These are phyloP conservation scores for Wallacemonas sp. DNA, from an alignment of 208 protist genomes.

Conservation along the genomic window DNA sequence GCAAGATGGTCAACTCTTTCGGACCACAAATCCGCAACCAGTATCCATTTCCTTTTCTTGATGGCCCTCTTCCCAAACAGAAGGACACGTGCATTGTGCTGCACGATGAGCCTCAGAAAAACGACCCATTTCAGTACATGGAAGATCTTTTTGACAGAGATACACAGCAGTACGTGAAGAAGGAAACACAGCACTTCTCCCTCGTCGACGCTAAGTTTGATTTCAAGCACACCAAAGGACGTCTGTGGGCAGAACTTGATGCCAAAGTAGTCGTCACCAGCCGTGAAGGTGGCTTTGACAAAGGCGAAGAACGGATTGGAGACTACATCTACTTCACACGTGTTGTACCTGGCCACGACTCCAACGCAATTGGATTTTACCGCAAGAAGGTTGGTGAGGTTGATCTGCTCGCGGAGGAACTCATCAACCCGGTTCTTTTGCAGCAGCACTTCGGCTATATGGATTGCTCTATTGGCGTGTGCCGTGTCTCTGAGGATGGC, in stretches of 20 bases:
- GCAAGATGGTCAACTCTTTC: constrained; percentile 66
- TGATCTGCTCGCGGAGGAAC: constrained; percentile 84
- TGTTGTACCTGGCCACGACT: constrained; percentile 65
- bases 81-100: constrained; percentile 43
- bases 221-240: constrained; percentile 81
- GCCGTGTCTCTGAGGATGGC: constrained; percentile 87
- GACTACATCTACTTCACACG: constrained; percentile 92
- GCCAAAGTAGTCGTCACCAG: constrained; percentile 83
- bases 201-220: constrained; percentile 81
- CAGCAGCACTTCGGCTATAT: constrained; percentile 91
- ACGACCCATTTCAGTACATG: constrained; percentile 88
- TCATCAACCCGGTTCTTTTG: constrained; percentile 85
- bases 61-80: constrained; percentile 80
- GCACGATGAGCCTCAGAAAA: constrained; percentile 49
- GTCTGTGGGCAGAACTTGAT: constrained; percentile 86
- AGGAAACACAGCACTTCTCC: constrained; percentile 68
- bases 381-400: constrained; percentile 85
- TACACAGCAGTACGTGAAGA: constrained; percentile 69
- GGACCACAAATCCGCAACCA: constrained; percentile 64
- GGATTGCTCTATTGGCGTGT: constrained; percentile 85
- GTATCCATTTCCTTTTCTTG: constrained; percentile 70
- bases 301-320: constrained; percentile 89
- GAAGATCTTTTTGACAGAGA: constrained; percentile 85
- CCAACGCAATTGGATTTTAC: constrained; percentile 86
- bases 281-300: constrained; percentile 89